phyloP scores from a whole-genome alignment of 805 yeast genomes.

The Hanseniaspora jakobsenii region DNA sequence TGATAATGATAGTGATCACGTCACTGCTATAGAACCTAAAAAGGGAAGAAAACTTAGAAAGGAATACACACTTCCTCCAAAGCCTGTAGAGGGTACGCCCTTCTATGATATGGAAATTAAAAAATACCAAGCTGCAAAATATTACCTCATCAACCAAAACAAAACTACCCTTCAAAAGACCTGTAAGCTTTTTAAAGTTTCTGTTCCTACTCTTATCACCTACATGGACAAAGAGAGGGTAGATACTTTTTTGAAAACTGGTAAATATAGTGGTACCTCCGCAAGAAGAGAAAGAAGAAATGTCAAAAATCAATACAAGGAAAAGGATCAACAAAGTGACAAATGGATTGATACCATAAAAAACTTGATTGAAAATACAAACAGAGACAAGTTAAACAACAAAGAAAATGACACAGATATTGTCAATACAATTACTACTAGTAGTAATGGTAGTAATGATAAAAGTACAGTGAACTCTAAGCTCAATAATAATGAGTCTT shows the following conservation, averaged over 20 bases:
- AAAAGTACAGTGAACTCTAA: no score
- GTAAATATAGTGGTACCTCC: slow-evolving; percentile 13
- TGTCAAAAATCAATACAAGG: slow-evolving; percentile 15
- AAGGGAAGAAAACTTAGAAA: slow-evolving; percentile 16
- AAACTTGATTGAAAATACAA: neutral
- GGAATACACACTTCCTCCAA: slow-evolving; percentile 16
- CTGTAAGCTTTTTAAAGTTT: slow-evolving; percentile 11
- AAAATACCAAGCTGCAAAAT: slow-evolving; percentile 16
- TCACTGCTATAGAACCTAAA: neutral
- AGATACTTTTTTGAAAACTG: slow-evolving; percentile 13
- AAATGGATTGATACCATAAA: slow-evolving; percentile 11
- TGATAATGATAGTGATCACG: neutral
- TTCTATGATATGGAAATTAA: slow-evolving; percentile 11
- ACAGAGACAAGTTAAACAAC: neutral
- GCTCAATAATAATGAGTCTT: no score
- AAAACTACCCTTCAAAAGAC: slow-evolving; percentile 14
- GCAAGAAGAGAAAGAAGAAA: slow-evolving; percentile 14
- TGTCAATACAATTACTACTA: neutral
- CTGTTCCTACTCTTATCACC: slow-evolving; percentile 15
- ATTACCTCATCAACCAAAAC: slow-evolving; percentile 10
- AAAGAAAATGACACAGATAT: neutral
- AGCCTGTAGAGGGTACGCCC: slow-evolving; percentile 6
- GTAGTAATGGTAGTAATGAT: no score
- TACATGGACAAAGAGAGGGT: slow-evolving; percentile 16
- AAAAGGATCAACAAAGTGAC: slow-evolving; percentile 6